Conservation (phyloP, 208 protist genomes). For the Leishmania aethiopica region DNA sequence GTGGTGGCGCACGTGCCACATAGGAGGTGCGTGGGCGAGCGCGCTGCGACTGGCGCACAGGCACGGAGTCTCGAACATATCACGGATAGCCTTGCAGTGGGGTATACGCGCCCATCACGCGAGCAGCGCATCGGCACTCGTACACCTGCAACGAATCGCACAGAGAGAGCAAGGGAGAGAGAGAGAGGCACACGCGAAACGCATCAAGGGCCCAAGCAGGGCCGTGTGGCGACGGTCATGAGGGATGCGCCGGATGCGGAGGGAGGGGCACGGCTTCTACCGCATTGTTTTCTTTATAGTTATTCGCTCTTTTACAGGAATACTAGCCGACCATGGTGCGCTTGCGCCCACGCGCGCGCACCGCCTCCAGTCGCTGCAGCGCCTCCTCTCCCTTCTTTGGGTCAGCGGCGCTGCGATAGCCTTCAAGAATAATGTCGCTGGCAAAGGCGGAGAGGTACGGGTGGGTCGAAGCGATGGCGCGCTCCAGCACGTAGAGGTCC, state of each 20-base stretch:
- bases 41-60: not conserved
- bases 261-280: not conserved
- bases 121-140: not conserved
- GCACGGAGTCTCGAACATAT: too few species aligned
- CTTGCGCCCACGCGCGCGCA: slow-evolving; percentile 87
- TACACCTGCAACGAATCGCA: not conserved
- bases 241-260: not conserved
- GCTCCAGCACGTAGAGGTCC: slow-evolving; percentile 98
- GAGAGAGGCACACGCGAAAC: not conserved
- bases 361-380: slow-evolving; percentile 66
- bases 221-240: not conserved
- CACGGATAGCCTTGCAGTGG: not conserved
- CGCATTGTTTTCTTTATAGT: not conserved
- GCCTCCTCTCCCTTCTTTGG: slow-evolving; percentile 56
- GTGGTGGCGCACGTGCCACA: not conserved
- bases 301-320: not conserved
- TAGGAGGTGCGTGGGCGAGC: not conserved
- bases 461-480: slow-evolving; percentile 96
- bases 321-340: slow-evolving; percentile 88
- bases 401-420: slow-evolving; percentile 58
- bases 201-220: not conserved
- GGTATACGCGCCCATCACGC: not conserved
- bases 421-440: slow-evolving; percentile 43
- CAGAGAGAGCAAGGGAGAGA: not conserved
- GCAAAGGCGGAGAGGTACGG: slow-evolving; percentile 56